These are phyloP conservation scores for Penicillium mononematosum DNA, from an alignment of 495 filamentous ascomycete species.

Conservation along the genomic window DNA sequence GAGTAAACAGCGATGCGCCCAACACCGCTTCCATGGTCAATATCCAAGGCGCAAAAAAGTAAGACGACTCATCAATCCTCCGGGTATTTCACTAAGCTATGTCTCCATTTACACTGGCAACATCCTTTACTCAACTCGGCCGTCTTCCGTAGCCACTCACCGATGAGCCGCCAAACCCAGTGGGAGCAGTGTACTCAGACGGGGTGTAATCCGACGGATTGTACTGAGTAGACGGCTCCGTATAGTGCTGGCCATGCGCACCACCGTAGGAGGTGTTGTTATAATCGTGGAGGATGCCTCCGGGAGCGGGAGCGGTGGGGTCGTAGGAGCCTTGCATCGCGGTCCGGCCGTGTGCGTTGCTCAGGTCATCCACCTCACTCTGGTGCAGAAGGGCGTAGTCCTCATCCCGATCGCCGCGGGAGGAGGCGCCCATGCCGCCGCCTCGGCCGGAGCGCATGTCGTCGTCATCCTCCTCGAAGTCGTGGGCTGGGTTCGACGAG, in stretches of 20 bases:
- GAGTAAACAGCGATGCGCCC: conserved; percentile 30
- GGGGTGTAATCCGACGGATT: conserved; percentile 23
- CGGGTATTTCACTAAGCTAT: conserved; percentile 28
- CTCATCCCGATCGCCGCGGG: conserved; percentile 41
- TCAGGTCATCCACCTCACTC: conserved; percentile 45
- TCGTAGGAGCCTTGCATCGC: conserved; percentile 42
- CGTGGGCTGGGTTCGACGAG: conserved; percentile 49
- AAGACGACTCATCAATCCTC: conserved; percentile 18
- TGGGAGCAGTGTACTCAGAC: conserved; percentile 22
- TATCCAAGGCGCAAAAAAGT: conserved; percentile 30
- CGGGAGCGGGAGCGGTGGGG: conserved; percentile 35
- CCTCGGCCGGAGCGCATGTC: conserved; percentile 48
- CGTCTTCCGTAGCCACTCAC: conserved; percentile 25
- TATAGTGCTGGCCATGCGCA: conserved; percentile 44
- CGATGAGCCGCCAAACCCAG: conserved; percentile 6
- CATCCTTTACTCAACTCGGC: conserved; percentile 1
- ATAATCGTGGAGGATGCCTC: conserved; percentile 42
- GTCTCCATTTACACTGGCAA: conserved; percentile 5
- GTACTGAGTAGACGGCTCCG: neutral
- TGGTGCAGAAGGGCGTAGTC: conserved; percentile 50
- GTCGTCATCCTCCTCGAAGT: conserved; percentile 50
- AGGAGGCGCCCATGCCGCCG: conserved; percentile 33
- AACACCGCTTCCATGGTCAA: conserved; percentile 44
- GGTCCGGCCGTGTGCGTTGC: conserved; percentile 35
- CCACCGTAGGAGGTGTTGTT: conserved; percentile 48